Conservation (phyloP, 2,329 filamentous ascomycete genomes). For the Sclerotinia trifoliorum region DNA sequence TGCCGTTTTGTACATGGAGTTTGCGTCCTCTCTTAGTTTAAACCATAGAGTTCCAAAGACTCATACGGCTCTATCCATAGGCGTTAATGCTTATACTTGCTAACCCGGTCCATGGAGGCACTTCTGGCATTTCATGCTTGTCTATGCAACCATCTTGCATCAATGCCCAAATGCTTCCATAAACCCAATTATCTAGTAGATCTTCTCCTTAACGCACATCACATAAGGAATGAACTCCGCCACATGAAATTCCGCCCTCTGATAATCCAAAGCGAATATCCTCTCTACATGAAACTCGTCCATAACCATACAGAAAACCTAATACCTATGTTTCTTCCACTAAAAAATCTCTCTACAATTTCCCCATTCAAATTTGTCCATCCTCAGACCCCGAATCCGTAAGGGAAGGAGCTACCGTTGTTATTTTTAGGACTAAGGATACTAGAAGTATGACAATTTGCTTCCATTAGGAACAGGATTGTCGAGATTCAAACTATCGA, state of each 20-base stretch:
- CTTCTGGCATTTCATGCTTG: too few relatives aligned
- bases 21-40: too few relatives aligned
- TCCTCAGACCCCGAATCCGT: too few relatives aligned
- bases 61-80: too few relatives aligned
- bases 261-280: background rate
- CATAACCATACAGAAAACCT: too few relatives aligned
- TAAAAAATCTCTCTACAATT: too few relatives aligned
- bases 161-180: conserved; percentile 78
- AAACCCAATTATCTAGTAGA: conserved; percentile 90
- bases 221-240: too few relatives aligned
- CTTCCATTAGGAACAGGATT: background rate
- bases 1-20: too few relatives aligned
- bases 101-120: too few relatives aligned
- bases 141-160: conserved; percentile 84
- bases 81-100: conserved; percentile 63
- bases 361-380: background rate
- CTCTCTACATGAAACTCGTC: too few relatives aligned
- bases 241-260: background rate
- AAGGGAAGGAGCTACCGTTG: background rate
- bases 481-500: background rate
- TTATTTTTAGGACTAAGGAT: background rate
- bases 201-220: conserved; percentile 50
- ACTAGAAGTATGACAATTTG: background rate
- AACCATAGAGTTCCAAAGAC: too few relatives aligned
- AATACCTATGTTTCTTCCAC: too few relatives aligned